Evolutionary conservation across 768 basidiomycete species (phyloP), one percentile per base, ranked within the genome.

Genomic region (Panus rudis): DNA sequence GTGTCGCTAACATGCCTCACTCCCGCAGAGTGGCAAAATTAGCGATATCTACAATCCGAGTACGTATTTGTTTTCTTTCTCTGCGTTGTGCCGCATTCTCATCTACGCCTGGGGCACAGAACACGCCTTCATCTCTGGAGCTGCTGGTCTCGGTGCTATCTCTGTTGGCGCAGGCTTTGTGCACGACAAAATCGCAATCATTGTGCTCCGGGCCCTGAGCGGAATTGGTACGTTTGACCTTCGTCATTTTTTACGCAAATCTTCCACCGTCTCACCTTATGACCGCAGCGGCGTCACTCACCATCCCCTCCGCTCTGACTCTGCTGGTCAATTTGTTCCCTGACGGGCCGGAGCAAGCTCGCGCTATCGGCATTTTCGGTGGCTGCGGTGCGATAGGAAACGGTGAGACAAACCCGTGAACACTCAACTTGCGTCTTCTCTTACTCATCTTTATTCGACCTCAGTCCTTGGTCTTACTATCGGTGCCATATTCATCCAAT

Each of bases 281-380:
- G n/a, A n/a, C n/a, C 33, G 11, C 50, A 56, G 66, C 61, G 7
- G 74, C 67, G 4, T 62, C 71, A 2, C 51, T 71, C 52, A 74
- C 65, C 1, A 64, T 72, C 38, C 70, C 70, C 0, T 65, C 68
- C 5, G 68, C 67, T 1, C 52, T 68, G 20, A 62, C 66, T 24
- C 58, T 74, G 19, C 64, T 73, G 31, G 68, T 75, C 26, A 62
- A 66, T 42, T 64, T 72, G 48, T 75, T 70, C 62, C 65, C 70
- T 6, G 65, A 71, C 8, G 63, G 65, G 6, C 46, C n/a, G 2
- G 65, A 67, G 35, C 70, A 74, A 52, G 62, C 66, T 31, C 63
- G 58, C 33, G 73, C 71, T 39, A 63, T 76, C 19, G 64, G 65
- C 3, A 48, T 68, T 1, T 68, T 74, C 42, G 70, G 69, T 41